phyloP scores from a whole-genome alignment of 352 stramenopile genomes.

The Sclerospora graminicola region DNA sequence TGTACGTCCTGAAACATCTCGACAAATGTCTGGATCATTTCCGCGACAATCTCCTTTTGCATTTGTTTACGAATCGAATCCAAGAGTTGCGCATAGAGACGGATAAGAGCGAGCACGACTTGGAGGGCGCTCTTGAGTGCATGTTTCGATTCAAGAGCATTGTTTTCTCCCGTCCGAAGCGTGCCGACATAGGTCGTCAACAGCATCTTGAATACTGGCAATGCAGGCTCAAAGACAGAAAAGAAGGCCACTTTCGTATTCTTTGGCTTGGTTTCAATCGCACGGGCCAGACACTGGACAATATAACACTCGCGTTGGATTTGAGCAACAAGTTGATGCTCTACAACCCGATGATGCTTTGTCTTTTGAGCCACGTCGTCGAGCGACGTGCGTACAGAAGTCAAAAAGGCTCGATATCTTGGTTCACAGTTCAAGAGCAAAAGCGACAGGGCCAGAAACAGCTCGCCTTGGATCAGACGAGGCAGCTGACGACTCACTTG shows the following conservation, averaged over 20 bases:
- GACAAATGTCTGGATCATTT: slow-evolving; percentile 69
- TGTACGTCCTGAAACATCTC: slow-evolving; percentile 70
- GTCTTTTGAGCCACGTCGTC: slow-evolving; percentile 60
- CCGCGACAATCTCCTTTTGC: slow-evolving; percentile 54
- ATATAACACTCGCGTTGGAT: slow-evolving; percentile 63
- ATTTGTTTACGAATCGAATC: slow-evolving; percentile 80
- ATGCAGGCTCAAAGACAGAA: slow-evolving; percentile 39
- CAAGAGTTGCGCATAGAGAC: slow-evolving; percentile 64
- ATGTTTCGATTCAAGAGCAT: slow-evolving; percentile 19
- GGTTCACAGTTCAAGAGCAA: slow-evolving; percentile 57
- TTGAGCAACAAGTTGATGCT: slow-evolving; percentile 51
- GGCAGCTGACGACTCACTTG: slow-evolving; percentile 63
- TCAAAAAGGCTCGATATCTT: slow-evolving; percentile 43
- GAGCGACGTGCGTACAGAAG: slow-evolving; percentile 63
- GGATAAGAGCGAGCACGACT: slow-evolving; percentile 73
- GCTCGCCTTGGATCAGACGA: slow-evolving; percentile 55
- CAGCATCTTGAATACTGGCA: slow-evolving; percentile 52
- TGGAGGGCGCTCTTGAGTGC: slow-evolving; percentile 57
- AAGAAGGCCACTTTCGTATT: slow-evolving; percentile 67
- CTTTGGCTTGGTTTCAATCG: slow-evolving; percentile 68
- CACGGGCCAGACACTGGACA: slow-evolving; percentile 51
- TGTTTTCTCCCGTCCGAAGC: slow-evolving; percentile 32
- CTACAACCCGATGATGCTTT: slow-evolving; percentile 59
- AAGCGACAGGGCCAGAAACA: slow-evolving; percentile 76
- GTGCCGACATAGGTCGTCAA: slow-evolving; percentile 57